Conservation (phyloP, 768 basidiomycete genomes). For the Lactarius sp. region DNA sequence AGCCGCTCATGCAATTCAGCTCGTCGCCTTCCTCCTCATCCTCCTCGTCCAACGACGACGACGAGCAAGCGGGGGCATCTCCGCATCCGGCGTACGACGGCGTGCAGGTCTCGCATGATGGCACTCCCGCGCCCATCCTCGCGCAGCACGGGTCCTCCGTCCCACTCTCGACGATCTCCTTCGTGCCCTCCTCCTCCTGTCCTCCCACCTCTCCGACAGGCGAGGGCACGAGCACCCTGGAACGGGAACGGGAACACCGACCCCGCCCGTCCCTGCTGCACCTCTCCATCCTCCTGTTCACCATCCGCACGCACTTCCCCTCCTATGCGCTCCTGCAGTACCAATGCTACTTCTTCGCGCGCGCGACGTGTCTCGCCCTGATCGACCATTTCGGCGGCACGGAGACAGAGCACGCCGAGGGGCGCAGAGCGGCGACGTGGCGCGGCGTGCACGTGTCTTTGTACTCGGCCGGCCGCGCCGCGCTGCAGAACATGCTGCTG, state of each 20-base stretch:
- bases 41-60: not conserved
- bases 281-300: conserved; percentile 22
- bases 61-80: not conserved
- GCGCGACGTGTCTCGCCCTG: conserved; percentile 20
- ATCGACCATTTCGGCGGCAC: conserved; percentile 12
- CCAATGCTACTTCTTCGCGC: conserved; percentile 27
- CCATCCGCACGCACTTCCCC: conserved; percentile 23
- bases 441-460: conserved; percentile 25
- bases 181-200: not conserved
- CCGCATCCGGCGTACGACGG: conserved; percentile 15
- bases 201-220: not conserved
- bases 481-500: conserved; percentile 25
- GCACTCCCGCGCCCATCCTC: conserved; percentile 17
- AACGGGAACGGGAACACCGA: not conserved
- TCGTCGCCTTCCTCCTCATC: not conserved
- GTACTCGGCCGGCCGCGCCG: conserved; percentile 19
- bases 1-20: conserved; percentile 9
- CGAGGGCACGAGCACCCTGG: not conserved
- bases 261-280: conserved; percentile 20
- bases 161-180: conserved; percentile 21
- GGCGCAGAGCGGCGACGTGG: conserved; percentile 19
- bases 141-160: conserved; percentile 14
- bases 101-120: conserved; percentile 25
- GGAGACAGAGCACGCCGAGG: conserved; percentile 16
- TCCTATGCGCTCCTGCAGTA: conserved; percentile 22